Evolutionary conservation across 805 yeast species (phyloP), one percentile per base, ranked within the genome.

Genomic region (Monosporozyma servazzii): DNA sequence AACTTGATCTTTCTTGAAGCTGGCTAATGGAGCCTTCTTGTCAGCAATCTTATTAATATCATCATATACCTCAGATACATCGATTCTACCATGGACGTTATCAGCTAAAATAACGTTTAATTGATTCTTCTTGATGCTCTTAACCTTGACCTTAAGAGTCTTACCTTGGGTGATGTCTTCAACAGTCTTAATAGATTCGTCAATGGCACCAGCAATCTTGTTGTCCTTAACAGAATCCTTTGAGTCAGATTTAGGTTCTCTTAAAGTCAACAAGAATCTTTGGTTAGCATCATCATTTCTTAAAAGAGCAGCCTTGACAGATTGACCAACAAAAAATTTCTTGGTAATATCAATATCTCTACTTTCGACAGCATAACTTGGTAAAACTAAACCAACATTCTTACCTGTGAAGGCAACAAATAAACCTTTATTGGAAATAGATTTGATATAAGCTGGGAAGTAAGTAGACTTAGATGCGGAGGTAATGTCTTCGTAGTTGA

Each of bases 351-450:
- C 84, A 10, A 75, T 80, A 39, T 70, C 71, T 42, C 72, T 75
- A 48, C 75, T 74, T 33, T 77, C 78, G 5, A 81, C 73, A 21
- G 86, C 86, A 58, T 83, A 81, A 62, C 83, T 81, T 51, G 90
- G 86, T 54, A 87, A 76, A 3, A 88, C 85, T 56, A 91, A 75
- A 49, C 97, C 98, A 31, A 88, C 86, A 56, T 91, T 77, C 50
- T 77, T 79, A 56, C 86, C 84, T 51, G 83, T 88, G 68, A 91
- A 91, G 0, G 84, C 78, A 52, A 91, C 85, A 64, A 91, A 91
- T 11, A 88, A 73, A 56, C 98, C 98, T 63, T 76, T 76, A 45
- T 75, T 76, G n/a, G 95, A 86, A 18, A 84, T 79, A 18, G 89
- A 82, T 57, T 81, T 84, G 40, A 91, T 80, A 64, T 75, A 90